A percentile compares a stretch with the other conserved stretches of the same genome.
phyloP scores from a whole-genome alignment of 352 stramenopile species.

The Phytophthora macrochlamydospora region DNA sequence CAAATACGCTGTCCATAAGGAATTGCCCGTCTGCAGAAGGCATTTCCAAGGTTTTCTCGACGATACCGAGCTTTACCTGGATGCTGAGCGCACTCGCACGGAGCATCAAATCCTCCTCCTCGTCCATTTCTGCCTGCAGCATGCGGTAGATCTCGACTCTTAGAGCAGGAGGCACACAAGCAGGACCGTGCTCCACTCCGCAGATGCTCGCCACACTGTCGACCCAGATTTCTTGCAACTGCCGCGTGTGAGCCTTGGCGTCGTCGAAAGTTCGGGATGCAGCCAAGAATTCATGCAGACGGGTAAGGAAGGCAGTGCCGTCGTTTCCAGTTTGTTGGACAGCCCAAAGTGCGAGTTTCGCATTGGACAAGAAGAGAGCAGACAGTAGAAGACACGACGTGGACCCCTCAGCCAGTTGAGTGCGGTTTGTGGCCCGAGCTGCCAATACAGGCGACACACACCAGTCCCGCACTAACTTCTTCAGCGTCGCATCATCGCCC shows the following conservation, averaged over 20 bases:
- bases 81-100: conserved; percentile 78
- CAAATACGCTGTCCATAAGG: conserved; percentile 75
- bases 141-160: conserved; percentile 83
- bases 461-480: conserved; percentile 71
- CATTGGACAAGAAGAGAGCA: conserved; percentile 80
- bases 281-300: conserved; percentile 63
- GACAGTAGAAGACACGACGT: conserved; percentile 76
- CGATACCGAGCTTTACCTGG: conserved; percentile 82
- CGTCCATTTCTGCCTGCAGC: conserved; percentile 67
- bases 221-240: conserved; percentile 81
- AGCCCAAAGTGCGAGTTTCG: conserved; percentile 80
- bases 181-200: conserved; percentile 72
- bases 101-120: conserved; percentile 75
- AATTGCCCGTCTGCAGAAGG: conserved; percentile 65
- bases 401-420: conserved; percentile 55
- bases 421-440: conserved; percentile 45
- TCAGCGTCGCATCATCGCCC: conserved; percentile 60
- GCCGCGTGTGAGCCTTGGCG: conserved; percentile 46
- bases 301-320: conserved; percentile 55
- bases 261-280: conserved; percentile 57
- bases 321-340: conserved; percentile 73
- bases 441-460: conserved; percentile 71
- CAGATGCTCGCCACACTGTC: conserved; percentile 83
- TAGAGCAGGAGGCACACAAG: conserved; percentile 64
- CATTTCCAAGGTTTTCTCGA: conserved; percentile 82